Conservation (phyloP, 257 asterid genomes). For the Petrea volubilis region DNA sequence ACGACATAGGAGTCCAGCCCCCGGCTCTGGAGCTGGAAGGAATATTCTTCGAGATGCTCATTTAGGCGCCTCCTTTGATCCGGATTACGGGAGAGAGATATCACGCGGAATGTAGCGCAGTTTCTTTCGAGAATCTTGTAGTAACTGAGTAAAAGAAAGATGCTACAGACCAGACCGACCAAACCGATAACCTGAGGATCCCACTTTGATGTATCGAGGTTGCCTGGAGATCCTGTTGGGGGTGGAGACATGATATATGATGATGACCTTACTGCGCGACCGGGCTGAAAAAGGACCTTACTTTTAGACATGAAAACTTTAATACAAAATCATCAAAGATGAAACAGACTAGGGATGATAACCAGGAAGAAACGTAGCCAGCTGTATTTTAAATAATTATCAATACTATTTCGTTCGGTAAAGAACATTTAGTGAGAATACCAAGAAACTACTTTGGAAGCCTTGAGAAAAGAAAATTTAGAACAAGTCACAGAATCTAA, state of each 20-base stretch:
- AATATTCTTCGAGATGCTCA: conserved; percentile 44
- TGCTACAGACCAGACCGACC: conserved; percentile 47
- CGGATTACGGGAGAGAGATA: conserved; percentile 25
- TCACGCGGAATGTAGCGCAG: conserved; percentile 25
- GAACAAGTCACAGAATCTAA: background rate
- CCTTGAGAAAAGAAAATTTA: background rate
- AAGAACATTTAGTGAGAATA: background rate
- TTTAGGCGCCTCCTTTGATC: conserved; percentile 41
- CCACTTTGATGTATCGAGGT: conserved; percentile 40
- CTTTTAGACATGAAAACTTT: background rate
- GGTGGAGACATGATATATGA: conserved; percentile 34
- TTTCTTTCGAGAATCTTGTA: conserved; percentile 42
- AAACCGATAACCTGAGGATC: conserved; percentile 50
- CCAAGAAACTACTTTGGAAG: conserved; percentile 18
- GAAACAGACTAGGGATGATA: background rate
- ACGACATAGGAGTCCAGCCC: conserved; percentile 51
- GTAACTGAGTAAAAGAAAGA: conserved; percentile 47
- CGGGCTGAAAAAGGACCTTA: background rate
- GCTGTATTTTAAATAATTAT: background rate
- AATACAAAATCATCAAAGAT: background rate
- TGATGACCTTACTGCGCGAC: background rate
- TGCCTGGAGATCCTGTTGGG: conserved; percentile 26
- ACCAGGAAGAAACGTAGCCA: conserved; percentile 22
- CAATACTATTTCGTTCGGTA: background rate
- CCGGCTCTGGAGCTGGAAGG: conserved; percentile 54